phyloP scores from a whole-genome alignment of 768 basidiomycete species.

The Fomitopsis pulvina region DNA sequence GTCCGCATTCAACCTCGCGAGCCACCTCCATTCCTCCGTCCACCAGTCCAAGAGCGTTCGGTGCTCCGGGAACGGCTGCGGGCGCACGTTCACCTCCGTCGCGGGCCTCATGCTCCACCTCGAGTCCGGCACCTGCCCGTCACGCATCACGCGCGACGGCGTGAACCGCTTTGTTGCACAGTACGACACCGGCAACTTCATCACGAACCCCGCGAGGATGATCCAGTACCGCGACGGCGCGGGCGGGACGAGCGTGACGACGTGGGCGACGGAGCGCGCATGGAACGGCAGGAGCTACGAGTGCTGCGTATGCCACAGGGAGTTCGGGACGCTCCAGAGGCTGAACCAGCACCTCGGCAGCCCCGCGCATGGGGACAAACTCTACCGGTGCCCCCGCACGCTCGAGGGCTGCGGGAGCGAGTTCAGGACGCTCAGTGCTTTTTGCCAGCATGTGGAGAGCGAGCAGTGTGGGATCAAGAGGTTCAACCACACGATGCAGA shows the following conservation, averaged over 20 bases:
- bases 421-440: constrained; percentile 48
- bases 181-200: constrained; percentile 38
- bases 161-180: constrained; percentile 35
- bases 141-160: constrained; percentile 36
- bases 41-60: constrained; percentile 36
- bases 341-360: constrained; percentile 64
- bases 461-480: constrained; percentile 49
- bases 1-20: constrained; percentile 30
- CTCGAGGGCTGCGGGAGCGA: constrained; percentile 31
- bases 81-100: constrained; percentile 39
- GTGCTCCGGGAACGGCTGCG: constrained; percentile 39
- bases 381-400: constrained; percentile 45
- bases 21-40: constrained; percentile 48
- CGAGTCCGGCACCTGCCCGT: constrained; percentile 52
- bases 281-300: constrained; percentile 46
- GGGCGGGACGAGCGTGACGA: constrained; percentile 4
- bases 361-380: constrained; percentile 46
- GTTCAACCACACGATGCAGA: constrained; percentile 35
- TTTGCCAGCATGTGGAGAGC: constrained; percentile 64
- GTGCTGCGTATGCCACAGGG: constrained; percentile 54
- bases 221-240: constrained; percentile 27
- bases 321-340: constrained; percentile 31
- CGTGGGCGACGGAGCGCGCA: constrained; percentile 33
- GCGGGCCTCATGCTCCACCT: constrained; percentile 58
- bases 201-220: constrained; percentile 52